Evolutionary conservation across 2,329 filamentous ascomycete genomes (phyloP).

Genomic region (Pezicula carpinea): DNA sequence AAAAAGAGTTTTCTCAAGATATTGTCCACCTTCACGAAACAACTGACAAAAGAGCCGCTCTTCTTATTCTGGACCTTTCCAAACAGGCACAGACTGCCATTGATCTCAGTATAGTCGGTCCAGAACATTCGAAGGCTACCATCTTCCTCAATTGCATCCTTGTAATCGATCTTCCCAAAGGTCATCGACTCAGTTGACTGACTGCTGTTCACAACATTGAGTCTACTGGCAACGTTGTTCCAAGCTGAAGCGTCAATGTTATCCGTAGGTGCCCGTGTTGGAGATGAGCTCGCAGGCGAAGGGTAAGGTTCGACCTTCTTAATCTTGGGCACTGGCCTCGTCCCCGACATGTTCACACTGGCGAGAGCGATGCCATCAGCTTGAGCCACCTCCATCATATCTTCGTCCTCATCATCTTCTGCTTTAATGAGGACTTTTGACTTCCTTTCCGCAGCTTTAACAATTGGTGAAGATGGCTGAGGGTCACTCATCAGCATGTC

Average conservation of each 20-base stretch:
- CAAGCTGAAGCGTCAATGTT: slow-evolving; percentile 76
- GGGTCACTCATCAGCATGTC: slow-evolving; percentile 78
- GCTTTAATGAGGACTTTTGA: slow-evolving; percentile 49
- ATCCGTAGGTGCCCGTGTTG: slow-evolving; percentile 53
- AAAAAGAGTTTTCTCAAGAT: slow-evolving; percentile 91
- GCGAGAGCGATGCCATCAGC: slow-evolving; percentile 62
- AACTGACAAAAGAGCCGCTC: slow-evolving; percentile 75
- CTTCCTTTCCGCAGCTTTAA: slow-evolving; percentile 73
- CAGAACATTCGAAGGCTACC: slow-evolving; percentile 93
- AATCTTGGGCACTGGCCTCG: slow-evolving; percentile 70
- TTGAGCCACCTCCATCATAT: slow-evolving; percentile 84
- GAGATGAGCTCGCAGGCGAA: slow-evolving; percentile 73
- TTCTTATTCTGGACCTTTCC: slow-evolving; percentile 93
- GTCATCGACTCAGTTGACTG: slow-evolving; percentile 57
- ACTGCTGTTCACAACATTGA: slow-evolving; percentile 79
- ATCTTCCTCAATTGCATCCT: slow-evolving; percentile 88
- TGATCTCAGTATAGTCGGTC: slow-evolving; percentile 92
- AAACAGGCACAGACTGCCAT: slow-evolving; percentile 87
- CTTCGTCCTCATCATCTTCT: slow-evolving; percentile 69
- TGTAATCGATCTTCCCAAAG: slow-evolving; percentile 76
- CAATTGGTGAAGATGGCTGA: slow-evolving; percentile 79
- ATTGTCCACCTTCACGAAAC: slow-evolving; percentile 94
- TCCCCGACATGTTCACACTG: slow-evolving; percentile 81
- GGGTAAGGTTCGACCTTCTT: slow-evolving; percentile 64
- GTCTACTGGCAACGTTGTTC: slow-evolving; percentile 79